A percentile compares a stretch with the other conserved stretches of the same genome.
phyloP scores from a whole-genome alignment of 306 rosid species.

The Cicer judaicum region DNA sequence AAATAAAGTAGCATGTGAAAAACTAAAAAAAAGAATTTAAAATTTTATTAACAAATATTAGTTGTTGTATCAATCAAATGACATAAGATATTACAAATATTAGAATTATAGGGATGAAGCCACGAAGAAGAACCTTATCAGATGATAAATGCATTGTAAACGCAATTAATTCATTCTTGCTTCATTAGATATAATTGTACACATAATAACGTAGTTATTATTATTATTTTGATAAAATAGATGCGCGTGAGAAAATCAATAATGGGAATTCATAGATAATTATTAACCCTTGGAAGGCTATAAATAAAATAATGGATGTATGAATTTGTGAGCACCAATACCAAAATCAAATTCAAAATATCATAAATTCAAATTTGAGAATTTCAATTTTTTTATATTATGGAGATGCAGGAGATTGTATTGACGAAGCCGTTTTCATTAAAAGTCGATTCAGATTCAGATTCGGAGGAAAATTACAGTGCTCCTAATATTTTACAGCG shows the following conservation, averaged over 20 bases:
- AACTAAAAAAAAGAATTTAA: no score
- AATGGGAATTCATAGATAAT: neutral
- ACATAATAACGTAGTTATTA: neutral
- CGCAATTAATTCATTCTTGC: neutral
- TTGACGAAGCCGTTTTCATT: constrained; percentile 61
- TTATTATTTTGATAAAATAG: neutral
- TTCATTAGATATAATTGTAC: neutral
- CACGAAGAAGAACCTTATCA: no score
- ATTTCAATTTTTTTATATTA: no score
- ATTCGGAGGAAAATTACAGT: constrained; percentile 43
- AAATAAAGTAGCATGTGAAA: no score
- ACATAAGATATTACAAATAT: neutral
- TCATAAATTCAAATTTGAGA: neutral
- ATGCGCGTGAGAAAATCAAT: neutral
- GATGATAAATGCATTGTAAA: no score
- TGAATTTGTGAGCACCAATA: neutral
- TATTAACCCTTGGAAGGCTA: neutral
- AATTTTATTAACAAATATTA: neutral
- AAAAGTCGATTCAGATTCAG: constrained; percentile 44
- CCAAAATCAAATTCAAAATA: neutral
- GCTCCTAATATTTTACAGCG: constrained; percentile 70
- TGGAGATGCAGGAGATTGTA: constrained; percentile 39
- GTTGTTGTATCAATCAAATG: neutral
- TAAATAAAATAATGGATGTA: neutral
- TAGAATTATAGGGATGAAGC: no score